Percentiles rank a stretch among this genome's conserved stretches.
phyloP scores from a whole-genome alignment of 2,329 filamentous ascomycete genomes.

The Podosphaera aphanis region DNA sequence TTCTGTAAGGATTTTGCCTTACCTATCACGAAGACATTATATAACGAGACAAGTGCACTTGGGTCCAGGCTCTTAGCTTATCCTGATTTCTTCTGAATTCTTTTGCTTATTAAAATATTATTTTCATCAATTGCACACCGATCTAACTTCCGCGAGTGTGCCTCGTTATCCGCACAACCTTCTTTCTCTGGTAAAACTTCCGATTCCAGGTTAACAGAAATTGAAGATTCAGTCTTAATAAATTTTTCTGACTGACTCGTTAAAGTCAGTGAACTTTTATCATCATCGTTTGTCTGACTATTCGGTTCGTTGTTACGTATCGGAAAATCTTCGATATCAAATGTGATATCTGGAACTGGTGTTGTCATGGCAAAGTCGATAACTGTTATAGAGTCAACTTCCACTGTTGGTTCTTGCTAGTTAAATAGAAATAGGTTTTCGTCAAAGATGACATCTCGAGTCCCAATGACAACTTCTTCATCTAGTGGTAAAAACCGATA shows the following conservation, averaged over 20 bases:
- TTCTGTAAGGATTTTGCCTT: neutral
- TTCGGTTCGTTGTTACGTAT: neutral
- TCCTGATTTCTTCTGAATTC: neutral
- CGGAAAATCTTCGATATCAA: neutral
- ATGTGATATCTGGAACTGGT: neutral
- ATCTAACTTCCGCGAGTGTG: neutral
- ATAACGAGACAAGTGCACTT: neutral
- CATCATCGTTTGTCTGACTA: neutral
- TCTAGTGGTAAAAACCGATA: neutral
- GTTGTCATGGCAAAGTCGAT: neutral
- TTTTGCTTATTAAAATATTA: neutral
- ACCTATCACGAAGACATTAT: neutral
- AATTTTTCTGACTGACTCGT: neutral
- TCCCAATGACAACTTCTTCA: neutral
- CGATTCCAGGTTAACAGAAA: neutral
- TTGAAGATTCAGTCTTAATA: neutral
- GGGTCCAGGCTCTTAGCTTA: neutral
- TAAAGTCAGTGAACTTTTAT: neutral
- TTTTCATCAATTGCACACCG: neutral
- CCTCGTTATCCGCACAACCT: neutral
- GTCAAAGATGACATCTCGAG: constrained; percentile 1
- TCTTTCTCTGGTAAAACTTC: neutral
- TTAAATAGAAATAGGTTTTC: neutral
- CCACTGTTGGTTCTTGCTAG: neutral
- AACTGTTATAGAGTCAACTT: neutral